phyloP scores from a whole-genome alignment of 164 flowering plant species.

The Tinospora cordifolia region DNA sequence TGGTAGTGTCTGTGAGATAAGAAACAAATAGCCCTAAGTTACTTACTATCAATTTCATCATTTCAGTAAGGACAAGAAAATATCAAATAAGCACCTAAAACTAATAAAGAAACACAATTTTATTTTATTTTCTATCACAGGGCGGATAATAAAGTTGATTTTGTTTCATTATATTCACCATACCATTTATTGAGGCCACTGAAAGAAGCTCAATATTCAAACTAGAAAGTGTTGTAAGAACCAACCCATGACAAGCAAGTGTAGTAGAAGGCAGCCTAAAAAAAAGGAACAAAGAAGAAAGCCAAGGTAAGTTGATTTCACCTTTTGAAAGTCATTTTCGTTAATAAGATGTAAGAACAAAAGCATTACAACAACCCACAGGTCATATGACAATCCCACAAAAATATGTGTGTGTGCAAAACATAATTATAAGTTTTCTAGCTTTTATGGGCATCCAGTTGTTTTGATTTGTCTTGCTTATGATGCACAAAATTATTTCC shows the following conservation, averaged over 20 bases:
- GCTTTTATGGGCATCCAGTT: too few species aligned
- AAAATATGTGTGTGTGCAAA: not conserved
- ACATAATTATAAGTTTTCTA: not conserved
- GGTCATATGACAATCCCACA: not conserved
- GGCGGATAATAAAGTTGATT: not conserved
- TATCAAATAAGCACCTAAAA: not conserved
- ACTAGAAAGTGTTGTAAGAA: slow-evolving; percentile 78
- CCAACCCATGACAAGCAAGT: slow-evolving; percentile 86
- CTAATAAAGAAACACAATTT: not conserved
- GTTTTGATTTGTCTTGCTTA: too few species aligned
- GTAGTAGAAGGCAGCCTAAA: slow-evolving; percentile 72
- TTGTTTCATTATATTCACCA: not conserved
- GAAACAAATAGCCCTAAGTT: too few species aligned
- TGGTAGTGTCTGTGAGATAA: too few species aligned
- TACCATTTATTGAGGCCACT: slow-evolving; percentile 97
- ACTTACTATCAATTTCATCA: not conserved
- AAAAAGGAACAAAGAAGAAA: too few species aligned
- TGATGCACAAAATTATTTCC: too few species aligned
- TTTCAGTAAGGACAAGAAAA: not conserved
- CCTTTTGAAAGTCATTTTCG: not conserved
- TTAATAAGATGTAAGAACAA: not conserved
- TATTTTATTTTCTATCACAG: too few species aligned
- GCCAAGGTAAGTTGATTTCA: not conserved
- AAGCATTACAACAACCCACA: not conserved
- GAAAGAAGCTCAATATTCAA: slow-evolving; percentile 67